Evolutionary conservation across 768 basidiomycete species (phyloP).

Genomic region (Pisolithus tinctorius): DNA sequence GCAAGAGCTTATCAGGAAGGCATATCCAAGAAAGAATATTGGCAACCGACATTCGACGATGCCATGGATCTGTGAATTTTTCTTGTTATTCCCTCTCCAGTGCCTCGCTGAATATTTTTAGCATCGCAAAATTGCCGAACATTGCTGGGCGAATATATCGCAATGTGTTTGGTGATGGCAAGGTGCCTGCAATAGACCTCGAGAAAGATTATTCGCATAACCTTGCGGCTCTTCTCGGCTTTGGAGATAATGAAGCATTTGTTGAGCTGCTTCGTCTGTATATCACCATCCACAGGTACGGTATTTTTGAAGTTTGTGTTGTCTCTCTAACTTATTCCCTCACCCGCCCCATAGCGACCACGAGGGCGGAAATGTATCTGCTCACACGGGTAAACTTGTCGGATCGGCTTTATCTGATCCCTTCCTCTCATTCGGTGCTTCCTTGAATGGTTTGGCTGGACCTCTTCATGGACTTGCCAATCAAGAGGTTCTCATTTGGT

Average conservation of each 20-base stretch:
- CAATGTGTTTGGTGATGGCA: slow-evolving; percentile 83
- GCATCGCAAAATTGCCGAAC: slow-evolving; percentile 94
- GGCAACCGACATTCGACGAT: slow-evolving; percentile 90
- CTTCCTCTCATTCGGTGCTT: slow-evolving; percentile 90
- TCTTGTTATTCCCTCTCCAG: neutral
- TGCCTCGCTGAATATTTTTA: slow-evolving; percentile 20
- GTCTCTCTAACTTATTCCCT: neutral
- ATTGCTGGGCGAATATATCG: slow-evolving; percentile 92
- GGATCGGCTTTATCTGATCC: slow-evolving; percentile 96
- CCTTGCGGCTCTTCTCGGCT: slow-evolving; percentile 85
- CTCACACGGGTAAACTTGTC: slow-evolving; percentile 88
- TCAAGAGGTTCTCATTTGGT: slow-evolving; percentile 95
- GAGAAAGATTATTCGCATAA: slow-evolving; percentile 87
- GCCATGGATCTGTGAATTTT: slow-evolving; percentile 69
- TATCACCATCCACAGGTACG: slow-evolving; percentile 89
- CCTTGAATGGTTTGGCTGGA: slow-evolving; percentile 93
- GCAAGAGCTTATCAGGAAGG: slow-evolving; percentile 93
- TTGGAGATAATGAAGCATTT: slow-evolving; percentile 79
- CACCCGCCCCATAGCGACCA: slow-evolving; percentile 57
- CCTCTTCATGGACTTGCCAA: slow-evolving; percentile 96
- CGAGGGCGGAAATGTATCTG: slow-evolving; percentile 98
- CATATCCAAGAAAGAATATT: slow-evolving; percentile 92
- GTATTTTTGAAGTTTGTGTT: neutral
- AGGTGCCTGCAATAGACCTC: slow-evolving; percentile 78
- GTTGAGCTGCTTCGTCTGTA: slow-evolving; percentile 94